Base-by-base conservation (phyloP, 2,329 filamentous ascomycete genomes). In the Didymella glomerata region DNA sequence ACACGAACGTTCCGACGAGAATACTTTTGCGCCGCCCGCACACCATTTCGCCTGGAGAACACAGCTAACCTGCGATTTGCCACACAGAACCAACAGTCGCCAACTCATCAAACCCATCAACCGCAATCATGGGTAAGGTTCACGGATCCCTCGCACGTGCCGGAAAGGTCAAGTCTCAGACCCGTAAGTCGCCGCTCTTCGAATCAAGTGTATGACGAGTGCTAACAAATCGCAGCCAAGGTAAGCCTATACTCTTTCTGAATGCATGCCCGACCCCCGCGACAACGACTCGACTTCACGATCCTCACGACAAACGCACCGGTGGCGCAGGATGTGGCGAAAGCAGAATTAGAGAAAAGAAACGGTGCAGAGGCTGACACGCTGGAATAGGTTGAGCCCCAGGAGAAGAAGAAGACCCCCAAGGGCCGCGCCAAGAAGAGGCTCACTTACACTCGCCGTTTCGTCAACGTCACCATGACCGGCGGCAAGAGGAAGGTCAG, bases 401-500 rank as follows among this genome's bases (percentile, higher is more conserved):
- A 93, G 84, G 93, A 97, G 90, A 97, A 97, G 90, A 86, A 91
- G 84, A 97, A 98, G 91, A 87, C 85, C 75, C 93, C 94, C 80
- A 97, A 97, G 89, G 94, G 94, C 79, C 93, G 94, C 79, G 94
- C 94, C 75, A 92, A 95, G 85, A 98, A 98, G 93, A 89, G 94
- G 79, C 89, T 96, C 81, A 89, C 88, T 82, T 97, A 97, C 88
- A 97, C 92, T 76, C 91, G 94, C 81, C 93, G 94, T 78, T 98
- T 98, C 86, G 93, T 98, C 75, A 97, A 98, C 85, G 93, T 98
- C 80, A 95, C 92, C 78, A 87, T 97, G 84, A 96, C 93, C 71
- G 93, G 93, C 82, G 94, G 94, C 85, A 98, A 98, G 93, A 88
- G 94, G 83, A 97, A 97, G 92, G 92, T 95, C 82, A 78, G 84